Evolutionary conservation across 768 basidiomycete genomes (phyloP).

Genomic region (Pleurotus cornucopiae): DNA sequence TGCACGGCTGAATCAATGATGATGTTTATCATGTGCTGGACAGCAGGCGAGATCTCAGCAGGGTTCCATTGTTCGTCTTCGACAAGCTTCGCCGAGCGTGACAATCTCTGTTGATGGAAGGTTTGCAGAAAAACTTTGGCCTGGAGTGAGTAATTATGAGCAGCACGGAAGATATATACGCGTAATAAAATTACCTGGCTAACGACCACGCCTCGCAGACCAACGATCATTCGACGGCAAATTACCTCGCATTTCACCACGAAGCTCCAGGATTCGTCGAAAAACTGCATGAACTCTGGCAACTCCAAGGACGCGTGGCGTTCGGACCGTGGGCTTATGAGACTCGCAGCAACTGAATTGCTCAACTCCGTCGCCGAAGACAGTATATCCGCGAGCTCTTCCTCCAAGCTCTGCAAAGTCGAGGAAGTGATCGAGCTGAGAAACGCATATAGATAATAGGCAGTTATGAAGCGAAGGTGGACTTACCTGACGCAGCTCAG

Average conservation of each 20-base stretch:
- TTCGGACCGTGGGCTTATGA: conserved; percentile 74
- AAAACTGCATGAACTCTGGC: conserved; percentile 72
- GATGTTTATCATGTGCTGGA: conserved; percentile 71
- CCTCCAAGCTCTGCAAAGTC: conserved; percentile 43
- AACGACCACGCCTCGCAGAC: conserved; percentile 80
- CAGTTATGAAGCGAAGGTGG: neutral
- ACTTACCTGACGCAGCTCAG: conserved; percentile 41
- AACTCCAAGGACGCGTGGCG: conserved; percentile 73
- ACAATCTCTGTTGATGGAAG: conserved; percentile 81
- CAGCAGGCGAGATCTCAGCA: conserved; percentile 57
- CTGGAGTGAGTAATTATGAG: conserved; percentile 29
- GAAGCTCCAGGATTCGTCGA: conserved; percentile 86
- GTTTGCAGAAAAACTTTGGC: conserved; percentile 83
- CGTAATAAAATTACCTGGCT: conserved; percentile 51
- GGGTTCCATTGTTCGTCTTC: conserved; percentile 96
- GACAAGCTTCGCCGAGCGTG: conserved; percentile 81
- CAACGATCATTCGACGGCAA: conserved; percentile 88
- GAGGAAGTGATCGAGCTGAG: conserved; percentile 29
- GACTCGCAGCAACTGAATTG: conserved; percentile 75
- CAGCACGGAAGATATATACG: conserved; percentile 5
- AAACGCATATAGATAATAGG: conserved; percentile 3
- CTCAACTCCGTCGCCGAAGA: conserved; percentile 81
- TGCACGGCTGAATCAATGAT: conserved; percentile 78
- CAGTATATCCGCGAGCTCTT: conserved; percentile 74
- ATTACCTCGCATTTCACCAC: conserved; percentile 85